A percentile compares a stretch with the other conserved stretches of the same genome.
Conservation (phyloP, 208 protist genomes). For the Acanthamoeba rhysodes region DNA sequence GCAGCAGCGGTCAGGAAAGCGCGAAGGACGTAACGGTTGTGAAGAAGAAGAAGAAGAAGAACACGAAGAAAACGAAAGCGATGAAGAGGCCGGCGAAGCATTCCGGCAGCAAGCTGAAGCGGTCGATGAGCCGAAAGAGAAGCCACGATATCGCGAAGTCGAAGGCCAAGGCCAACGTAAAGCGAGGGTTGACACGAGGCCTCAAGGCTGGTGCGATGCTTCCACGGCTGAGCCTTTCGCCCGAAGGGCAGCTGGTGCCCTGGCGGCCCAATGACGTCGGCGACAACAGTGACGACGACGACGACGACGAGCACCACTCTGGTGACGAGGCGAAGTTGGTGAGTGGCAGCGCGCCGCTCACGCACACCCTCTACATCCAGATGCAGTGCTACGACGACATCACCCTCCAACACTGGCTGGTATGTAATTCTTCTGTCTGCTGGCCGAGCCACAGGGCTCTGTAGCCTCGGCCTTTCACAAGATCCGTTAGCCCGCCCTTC, state of each 20-base stretch:
- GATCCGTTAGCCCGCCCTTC: neutral
- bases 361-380: conserved; percentile 63
- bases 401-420: conserved; percentile 47
- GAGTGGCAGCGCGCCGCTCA: neutral
- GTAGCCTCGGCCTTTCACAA: too few relatives aligned
- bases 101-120: neutral
- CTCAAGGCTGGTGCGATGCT: neutral
- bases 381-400: conserved; percentile 66
- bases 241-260: conserved; percentile 9
- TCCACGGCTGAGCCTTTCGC: neutral
- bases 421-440: neutral
- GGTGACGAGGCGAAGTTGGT: neutral
- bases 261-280: neutral
- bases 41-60: neutral
- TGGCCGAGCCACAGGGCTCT: neutral
- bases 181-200: neutral
- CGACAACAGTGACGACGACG: neutral
- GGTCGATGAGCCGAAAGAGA: neutral
- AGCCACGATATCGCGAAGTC: neutral
- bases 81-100: neutral
- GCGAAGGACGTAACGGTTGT: conserved; percentile 6
- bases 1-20: neutral
- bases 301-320: neutral
- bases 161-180: neutral
- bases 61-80: neutral